Base-by-base conservation (phyloP, 169 alveolate genomes). In the Plasmodium relictum region DNA sequence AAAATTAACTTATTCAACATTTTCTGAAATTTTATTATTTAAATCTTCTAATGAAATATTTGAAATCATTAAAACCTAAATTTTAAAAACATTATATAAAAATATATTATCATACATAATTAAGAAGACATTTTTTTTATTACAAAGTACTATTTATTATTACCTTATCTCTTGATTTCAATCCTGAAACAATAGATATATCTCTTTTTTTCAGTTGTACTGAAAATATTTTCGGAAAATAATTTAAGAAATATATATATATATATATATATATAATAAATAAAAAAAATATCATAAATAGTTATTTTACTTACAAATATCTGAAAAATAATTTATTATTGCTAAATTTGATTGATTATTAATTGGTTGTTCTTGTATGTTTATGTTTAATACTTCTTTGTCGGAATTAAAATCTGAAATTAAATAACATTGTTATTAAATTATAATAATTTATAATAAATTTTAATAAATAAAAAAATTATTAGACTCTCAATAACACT, bases 271-370 rank as follows among this genome's bases (percentile, higher is more conserved):
- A n/a, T 45, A 31, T 12, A 42, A 24, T 14, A 54, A n/a, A 37
- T 26, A 63, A 3, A 31, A 26, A 52, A 50, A 31, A 48, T 41
- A n/a, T 26, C 63, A 16, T 71, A 44, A 44, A 68, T 26, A 56
- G 26, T 37, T 31, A 37, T 41, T 83, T 59, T 20, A 20, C 93
- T 92, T 88, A 92, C 95, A 73, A 16, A 93, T 73, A 41, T 92
- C 93, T 6, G 96, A 88, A 52, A 96, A 72, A 70, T 73, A 96
- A 16, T 93, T 95, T 44, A 92, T 89, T 39, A 96, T 93, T 20
- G 96, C 98, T 18, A 92, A 94, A 92, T 96, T 96, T 52, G 97
- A 96, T 44, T 92, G 96, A 22, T 97, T 97, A 45, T 96, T 97
- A 54, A 93, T 78, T 10, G 98, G 97, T n/a, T 97, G 98, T 16